A percentile compares a stretch with the other conserved stretches of the same genome.
Evolutionary conservation across 1,139 yeast species (phyloP).

Genomic region (Petasospora fabianii): DNA sequence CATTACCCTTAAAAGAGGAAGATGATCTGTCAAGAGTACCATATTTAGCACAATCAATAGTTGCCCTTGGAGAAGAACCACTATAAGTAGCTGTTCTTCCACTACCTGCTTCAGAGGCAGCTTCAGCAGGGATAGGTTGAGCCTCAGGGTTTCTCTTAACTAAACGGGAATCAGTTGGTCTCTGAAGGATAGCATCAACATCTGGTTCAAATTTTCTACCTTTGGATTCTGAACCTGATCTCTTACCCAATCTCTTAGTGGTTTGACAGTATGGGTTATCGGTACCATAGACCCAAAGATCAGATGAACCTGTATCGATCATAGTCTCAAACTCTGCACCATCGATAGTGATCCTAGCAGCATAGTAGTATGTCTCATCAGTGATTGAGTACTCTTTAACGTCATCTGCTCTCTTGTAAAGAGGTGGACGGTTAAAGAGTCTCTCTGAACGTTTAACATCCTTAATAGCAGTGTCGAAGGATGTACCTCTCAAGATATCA

Average conservation of each 20-base stretch:
- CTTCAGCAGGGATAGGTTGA: background rate
- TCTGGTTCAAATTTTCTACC: background rate
- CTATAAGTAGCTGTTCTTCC: background rate
- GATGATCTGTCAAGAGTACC: slow-evolving; percentile 38
- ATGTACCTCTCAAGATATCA: slow-evolving; percentile 5
- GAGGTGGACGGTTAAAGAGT: background rate
- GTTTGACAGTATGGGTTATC: slow-evolving; percentile 11
- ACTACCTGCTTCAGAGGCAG: background rate
- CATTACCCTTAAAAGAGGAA: slow-evolving; percentile 37
- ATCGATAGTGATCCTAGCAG: slow-evolving; percentile 1
- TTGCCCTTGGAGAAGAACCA: slow-evolving; percentile 13
- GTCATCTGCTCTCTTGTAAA: slow-evolving; percentile 2
- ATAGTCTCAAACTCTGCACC: slow-evolving; percentile 1
- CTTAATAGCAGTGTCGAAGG: slow-evolving; percentile 2
- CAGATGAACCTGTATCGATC: slow-evolving; percentile 15
- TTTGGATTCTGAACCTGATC: slow-evolving; percentile 1
- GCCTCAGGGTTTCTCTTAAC: background rate
- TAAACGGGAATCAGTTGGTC: background rate
- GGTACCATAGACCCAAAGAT: slow-evolving; percentile 13
- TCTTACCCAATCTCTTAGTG: background rate
- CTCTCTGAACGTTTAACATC: background rate
- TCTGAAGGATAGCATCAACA: background rate
- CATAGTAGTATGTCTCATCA: slow-evolving; percentile 1
- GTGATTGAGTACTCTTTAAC: background rate
- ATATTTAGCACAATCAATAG: slow-evolving; percentile 31